Evolutionary conservation across 257 asterid genomes (phyloP), one percentile per base, ranked within the genome.

Genomic region (Primulina eburnea): DNA sequence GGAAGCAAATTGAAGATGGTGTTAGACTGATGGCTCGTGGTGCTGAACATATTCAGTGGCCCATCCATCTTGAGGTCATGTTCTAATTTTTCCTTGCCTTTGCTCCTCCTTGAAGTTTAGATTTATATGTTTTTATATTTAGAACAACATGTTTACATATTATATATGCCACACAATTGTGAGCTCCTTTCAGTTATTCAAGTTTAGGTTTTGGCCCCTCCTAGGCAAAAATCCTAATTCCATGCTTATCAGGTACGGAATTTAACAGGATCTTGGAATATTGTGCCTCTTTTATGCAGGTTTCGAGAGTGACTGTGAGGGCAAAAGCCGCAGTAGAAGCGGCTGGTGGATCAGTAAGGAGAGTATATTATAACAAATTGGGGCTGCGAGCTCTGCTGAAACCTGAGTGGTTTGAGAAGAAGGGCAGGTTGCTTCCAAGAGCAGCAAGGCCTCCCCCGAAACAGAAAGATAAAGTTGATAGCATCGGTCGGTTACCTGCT

Each of bases 291-390:
- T 59, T 40, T 55, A 35, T 37, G 52, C 82, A 93, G 96, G 96
- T 93, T 62, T 93, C 97, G 4, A 84, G 99, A 79, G 97, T 89
- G 72, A 93, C 97, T 0, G 99, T 76, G 20, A 85, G 97, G 76
- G 99, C 97, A 28, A 93, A 89, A 82, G 92, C 88, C 65, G 94
- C 97, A 9, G 97, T 90, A 0, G 99, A 90, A 83, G 97, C 96
- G 55, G 88, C 87, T 0, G 97, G 96, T 61, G 97, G 96, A 53
- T 73, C 95, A 2, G 99, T 90, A 29, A 87, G 97, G 78, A 88
- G 96, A 82, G 97, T 90, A 47, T 78, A 93, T 53, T 90, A 93
- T 89, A 90, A 93, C 80, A 86, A 90, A 79, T 61, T 93, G 71
- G 99, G 99, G 4, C 62, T 93, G 5, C 86, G 85, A 62, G 97